Evolutionary conservation across 2,329 filamentous ascomycete genomes (phyloP), one percentile per base, ranked within the genome.

Genomic region (Volutella citrinella): DNA sequence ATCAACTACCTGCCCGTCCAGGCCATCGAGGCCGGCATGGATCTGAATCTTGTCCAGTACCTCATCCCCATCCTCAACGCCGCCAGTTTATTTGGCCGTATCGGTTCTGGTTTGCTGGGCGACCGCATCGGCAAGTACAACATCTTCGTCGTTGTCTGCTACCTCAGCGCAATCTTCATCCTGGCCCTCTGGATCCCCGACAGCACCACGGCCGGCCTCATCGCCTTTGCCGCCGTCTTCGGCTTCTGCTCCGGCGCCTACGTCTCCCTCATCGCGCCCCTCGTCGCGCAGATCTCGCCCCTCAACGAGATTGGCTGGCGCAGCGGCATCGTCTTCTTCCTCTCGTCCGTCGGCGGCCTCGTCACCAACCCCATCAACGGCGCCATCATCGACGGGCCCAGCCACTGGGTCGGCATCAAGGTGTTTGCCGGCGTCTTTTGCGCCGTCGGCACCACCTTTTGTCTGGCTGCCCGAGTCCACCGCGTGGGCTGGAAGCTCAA

Each of bases 321-420:
- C n/a, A n/a, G n/a, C n/a, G n/a, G n/a, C n/a, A n/a, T n/a, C n/a
- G n/a, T n/a, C n/a, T n/a, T n/a, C 51, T 67, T 69, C 11, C 55
- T 74, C 17, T 60, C 72, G 18, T 65, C 69, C 10, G 55, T 80
- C 20, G 71, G 69, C 0, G 74, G 75, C 4, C 57, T 84, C 12
- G 70, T 72, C 3, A 72, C 76, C 1, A 74, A 66, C 35, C 78
- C 78, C 0, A 78, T 81, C 43, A 72, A 64, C 1, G 76, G 77
- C 0, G 66, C 67, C 1, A 64, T 66, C 27, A 30, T 65, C 3
- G 44, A 55, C 1, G 39, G 27, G 2, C 40, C 51, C 0, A 38
- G 51, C 5, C 55, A 55, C 6, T 66, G 57, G 52, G 27, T 52
- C 0, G 59, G 57, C 4, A 48, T 64, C 21, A 66, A 66, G 45